Evolutionary conservation across 441 rosid species (phyloP).

Genomic region (Lepidium campestre): DNA sequence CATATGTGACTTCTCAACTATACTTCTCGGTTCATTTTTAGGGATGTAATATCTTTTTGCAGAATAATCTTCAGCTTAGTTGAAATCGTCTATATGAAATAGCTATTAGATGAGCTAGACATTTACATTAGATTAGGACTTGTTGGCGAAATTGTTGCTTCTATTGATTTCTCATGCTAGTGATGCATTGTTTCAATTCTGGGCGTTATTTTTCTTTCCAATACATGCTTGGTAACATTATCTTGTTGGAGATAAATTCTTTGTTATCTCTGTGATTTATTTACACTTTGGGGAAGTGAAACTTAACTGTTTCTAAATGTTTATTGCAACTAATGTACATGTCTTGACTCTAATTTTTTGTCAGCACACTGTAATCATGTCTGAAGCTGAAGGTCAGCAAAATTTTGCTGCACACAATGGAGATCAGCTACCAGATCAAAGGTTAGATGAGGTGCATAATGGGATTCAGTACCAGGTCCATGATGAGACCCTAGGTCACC

Average conservation of each 20-base stretch:
- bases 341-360: neutral
- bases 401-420: slow-evolving; percentile 42
- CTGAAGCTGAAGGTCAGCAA: slow-evolving; percentile 45
- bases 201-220: neutral
- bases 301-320: neutral
- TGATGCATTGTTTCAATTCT: neutral
- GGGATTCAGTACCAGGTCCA: slow-evolving; percentile 23
- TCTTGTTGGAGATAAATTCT: neutral
- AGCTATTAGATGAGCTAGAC: neutral
- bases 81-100: neutral
- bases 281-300: neutral
- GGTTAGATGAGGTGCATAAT: slow-evolving; percentile 20
- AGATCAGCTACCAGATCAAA: slow-evolving; percentile 30
- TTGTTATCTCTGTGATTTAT: neutral
- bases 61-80: neutral
- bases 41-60: neutral
- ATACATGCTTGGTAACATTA: neutral
- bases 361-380: slow-evolving; percentile 14
- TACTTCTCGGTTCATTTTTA: neutral
- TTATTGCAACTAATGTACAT: neutral
- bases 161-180: neutral
- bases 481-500: slow-evolving; percentile 27
- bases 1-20: no score
- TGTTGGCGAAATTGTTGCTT: neutral
- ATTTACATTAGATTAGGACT: neutral